phyloP scores from a whole-genome alignment of 768 basidiomycete species.

The Clitopilus passeckerianus region DNA sequence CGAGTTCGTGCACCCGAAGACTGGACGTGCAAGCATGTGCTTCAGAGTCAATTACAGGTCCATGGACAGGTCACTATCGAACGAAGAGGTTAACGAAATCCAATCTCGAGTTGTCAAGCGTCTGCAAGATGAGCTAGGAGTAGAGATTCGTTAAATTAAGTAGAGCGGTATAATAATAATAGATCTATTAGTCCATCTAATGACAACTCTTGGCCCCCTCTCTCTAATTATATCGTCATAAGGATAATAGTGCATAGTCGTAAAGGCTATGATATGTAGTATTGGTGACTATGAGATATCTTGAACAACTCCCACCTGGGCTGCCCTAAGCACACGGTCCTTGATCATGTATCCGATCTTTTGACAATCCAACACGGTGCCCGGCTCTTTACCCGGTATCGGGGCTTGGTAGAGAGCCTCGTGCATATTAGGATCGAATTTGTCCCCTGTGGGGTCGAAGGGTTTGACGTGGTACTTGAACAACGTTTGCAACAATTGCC shows the following conservation, averaged over 20 bases:
- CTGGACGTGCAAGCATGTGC: conserved; percentile 71
- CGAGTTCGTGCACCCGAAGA: conserved; percentile 86
- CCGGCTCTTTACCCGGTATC: conserved; percentile 83
- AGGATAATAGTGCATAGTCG: not conserved
- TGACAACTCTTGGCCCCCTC: conserved; percentile 3
- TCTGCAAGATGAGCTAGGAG: conserved; percentile 61
- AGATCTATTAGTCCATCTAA: conserved; percentile 14
- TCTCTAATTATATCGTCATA: not conserved
- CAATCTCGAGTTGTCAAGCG: conserved; percentile 58
- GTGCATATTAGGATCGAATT: conserved; percentile 92
- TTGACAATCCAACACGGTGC: conserved; percentile 86
- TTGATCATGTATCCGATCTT: conserved; percentile 94
- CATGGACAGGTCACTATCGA: conserved; percentile 91
- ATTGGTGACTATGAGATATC: conserved; percentile 37
- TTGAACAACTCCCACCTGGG: conserved; percentile 95
- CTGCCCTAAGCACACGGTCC: conserved; percentile 87
- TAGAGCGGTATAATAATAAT: conserved; percentile 13
- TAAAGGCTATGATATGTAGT: conserved; percentile 2
- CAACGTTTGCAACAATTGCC: conserved; percentile 82
- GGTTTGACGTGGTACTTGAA: conserved; percentile 89
- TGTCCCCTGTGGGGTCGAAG: conserved; percentile 89
- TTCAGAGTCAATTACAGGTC: conserved; percentile 94
- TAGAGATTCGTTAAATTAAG: conserved; percentile 73
- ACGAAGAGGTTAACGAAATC: conserved; percentile 83
- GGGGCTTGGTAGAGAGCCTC: conserved; percentile 95